Base-by-base conservation (phyloP, 768 basidiomycete species). In the Amanita pseudoporphyria region DNA sequence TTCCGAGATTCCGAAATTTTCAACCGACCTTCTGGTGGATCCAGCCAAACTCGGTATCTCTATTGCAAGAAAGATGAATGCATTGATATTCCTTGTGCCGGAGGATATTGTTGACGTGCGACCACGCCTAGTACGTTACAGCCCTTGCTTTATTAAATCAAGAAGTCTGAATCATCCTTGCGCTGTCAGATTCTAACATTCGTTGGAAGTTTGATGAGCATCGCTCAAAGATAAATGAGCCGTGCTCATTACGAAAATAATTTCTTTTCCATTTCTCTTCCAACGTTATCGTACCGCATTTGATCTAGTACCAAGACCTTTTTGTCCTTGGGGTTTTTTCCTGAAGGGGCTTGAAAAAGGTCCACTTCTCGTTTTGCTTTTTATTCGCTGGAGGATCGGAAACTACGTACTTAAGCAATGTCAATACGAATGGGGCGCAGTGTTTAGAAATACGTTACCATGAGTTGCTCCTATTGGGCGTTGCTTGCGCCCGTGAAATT, bases 21-120 rank as follows among this genome's bases (percentile, higher is more conserved):
- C 14, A 24, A n/a, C 14, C 2, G 36, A 14, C 33, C 12, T 47
- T 21, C 35, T 26, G 22, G n/a, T 45, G 47, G 24, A 16, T 51
- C 6, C 54, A 96, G 94, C 94, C 13, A 97, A 97, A 78, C 67
- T 97, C 55, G 95, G 92, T 6, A 97, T 98, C 58, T 97, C 95
- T 2, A 97, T 98, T 57, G 94, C 95, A n/a, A 77, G 95, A 60
- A 98, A 98, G 77, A 84, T 94, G 84, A 89, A 91, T 47, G 89
- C 90, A 4, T 67, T 96, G 57, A 97, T 97, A 59, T 97, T 97
- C 77, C 69, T 98, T 52, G 95, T 97, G 0, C 93, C 95, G 0
- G 95, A 98, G 61, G 93, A 93, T 67, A 93, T 97, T 57, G 92
- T 98, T 31, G 94, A 97, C 63, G 78, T 97, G 53, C 82, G 95